These are phyloP conservation scores for Prunus fruticosa DNA, from an alignment of 306 rosid genomes.

Conservation along the genomic window DNA sequence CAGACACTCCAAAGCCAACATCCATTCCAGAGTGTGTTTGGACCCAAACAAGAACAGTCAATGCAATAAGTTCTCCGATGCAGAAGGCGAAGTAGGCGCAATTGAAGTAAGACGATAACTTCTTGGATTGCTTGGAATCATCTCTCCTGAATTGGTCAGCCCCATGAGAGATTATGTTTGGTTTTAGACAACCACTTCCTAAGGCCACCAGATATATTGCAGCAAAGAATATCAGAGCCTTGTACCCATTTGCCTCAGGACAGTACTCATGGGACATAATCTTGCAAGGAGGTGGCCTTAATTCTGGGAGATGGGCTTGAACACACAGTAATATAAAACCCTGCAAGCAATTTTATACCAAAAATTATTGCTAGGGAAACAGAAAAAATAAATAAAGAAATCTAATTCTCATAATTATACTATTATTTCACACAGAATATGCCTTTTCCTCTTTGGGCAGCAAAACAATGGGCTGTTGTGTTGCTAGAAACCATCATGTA, in stretches of 20 bases:
- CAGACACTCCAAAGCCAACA: slow-evolving; percentile 57
- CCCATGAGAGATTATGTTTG: slow-evolving; percentile 62
- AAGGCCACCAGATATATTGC: slow-evolving; percentile 61
- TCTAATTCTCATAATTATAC: background rate
- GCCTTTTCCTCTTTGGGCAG: background rate
- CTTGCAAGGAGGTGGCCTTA: slow-evolving; percentile 49
- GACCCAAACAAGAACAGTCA: slow-evolving; percentile 62
- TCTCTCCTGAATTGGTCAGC: slow-evolving; percentile 56
- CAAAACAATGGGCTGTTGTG: background rate
- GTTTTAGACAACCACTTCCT: slow-evolving; percentile 67
- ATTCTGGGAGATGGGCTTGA: slow-evolving; percentile 54
- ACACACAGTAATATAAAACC: slow-evolving; percentile 52
- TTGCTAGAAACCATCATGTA: background rate
- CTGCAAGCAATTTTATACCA: slow-evolving; percentile 21
- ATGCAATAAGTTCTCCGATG: slow-evolving; percentile 49
- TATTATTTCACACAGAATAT: background rate
- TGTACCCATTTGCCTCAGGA: slow-evolving; percentile 39
- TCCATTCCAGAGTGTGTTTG: slow-evolving; percentile 69
- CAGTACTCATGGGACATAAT: slow-evolving; percentile 26
- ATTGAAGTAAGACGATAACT: slow-evolving; percentile 58
- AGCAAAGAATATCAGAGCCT: slow-evolving; percentile 42
- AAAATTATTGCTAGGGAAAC: background rate
- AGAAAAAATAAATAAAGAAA: background rate
- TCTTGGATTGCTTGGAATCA: slow-evolving; percentile 36
- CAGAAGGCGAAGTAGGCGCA: slow-evolving; percentile 60